phyloP scores from a whole-genome alignment of 345 rosid species.

The Hibiscus mutabilis region DNA sequence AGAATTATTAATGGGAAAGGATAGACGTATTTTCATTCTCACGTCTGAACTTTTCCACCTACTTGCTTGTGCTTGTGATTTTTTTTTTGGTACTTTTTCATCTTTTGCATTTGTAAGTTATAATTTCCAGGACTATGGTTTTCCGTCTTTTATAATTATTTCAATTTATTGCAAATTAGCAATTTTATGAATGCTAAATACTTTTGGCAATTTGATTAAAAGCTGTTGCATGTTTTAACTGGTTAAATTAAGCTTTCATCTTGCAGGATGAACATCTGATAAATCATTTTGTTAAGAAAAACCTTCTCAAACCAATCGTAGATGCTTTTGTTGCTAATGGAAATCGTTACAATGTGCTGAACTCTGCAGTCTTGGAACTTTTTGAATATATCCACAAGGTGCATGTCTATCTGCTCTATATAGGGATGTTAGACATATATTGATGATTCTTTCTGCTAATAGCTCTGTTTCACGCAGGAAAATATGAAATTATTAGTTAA shows the following conservation, averaged over 20 bases:
- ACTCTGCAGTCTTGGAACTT: slow-evolving; percentile 86
- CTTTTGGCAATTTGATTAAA: not conserved
- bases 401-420: slow-evolving; percentile 10
- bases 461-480: slow-evolving; percentile 45
- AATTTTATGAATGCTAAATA: not conserved
- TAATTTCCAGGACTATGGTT: not conserved
- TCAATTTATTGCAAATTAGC: not conserved
- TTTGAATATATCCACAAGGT: slow-evolving; percentile 93
- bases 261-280: slow-evolving; percentile 82
- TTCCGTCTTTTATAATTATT: not conserved
- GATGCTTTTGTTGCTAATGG: slow-evolving; percentile 88
- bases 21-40: not conserved
- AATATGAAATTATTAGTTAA: slow-evolving; percentile 65
- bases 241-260: not conserved
- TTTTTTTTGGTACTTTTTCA: not conserved
- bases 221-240: not conserved
- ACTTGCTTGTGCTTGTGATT: not conserved
- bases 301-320: slow-evolving; percentile 74
- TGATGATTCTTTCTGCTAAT: slow-evolving; percentile 15
- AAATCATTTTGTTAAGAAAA: slow-evolving; percentile 73
- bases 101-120: not conserved
- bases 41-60: not conserved
- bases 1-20: not conserved
- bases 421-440: slow-evolving; percentile 11
- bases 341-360: slow-evolving; percentile 79